These are phyloP conservation scores for Ophiostoma novo-ulmi DNA, from an alignment of 2,329 filamentous ascomycete species.

Conservation along the genomic window DNA sequence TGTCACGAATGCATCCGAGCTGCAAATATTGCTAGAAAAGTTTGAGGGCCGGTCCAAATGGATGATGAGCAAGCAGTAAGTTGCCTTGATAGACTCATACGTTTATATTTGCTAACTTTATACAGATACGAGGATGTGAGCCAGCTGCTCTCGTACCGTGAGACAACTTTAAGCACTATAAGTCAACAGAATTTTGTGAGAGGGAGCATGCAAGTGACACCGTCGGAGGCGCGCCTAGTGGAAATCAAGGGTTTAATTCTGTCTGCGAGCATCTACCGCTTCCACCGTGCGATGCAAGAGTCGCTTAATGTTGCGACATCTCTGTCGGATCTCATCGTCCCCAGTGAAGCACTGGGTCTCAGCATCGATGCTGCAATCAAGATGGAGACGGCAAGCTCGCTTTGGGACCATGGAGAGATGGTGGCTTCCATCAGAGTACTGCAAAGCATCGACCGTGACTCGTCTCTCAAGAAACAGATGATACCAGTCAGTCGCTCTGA, in stretches of 20 bases:
- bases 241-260: conserved; percentile 74
- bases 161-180: conserved; percentile 75
- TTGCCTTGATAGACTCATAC: not conserved
- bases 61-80: conserved; percentile 59
- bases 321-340: conserved; percentile 68
- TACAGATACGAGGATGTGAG: conserved; percentile 64
- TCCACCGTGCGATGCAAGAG: conserved; percentile 77
- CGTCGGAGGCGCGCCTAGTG: conserved; percentile 59
- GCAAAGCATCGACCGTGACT: conserved; percentile 61
- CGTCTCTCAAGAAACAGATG: conserved; percentile 61
- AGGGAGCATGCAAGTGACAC: conserved; percentile 54
- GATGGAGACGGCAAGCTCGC: conserved; percentile 78
- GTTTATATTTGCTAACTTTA: not conserved
- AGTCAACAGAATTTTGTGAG: conserved; percentile 64
- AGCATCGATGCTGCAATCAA: conserved; percentile 71
- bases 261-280: conserved; percentile 69
- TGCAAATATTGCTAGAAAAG: conserved; percentile 56
- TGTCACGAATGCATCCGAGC: conserved; percentile 52
- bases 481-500: conserved; percentile 70
- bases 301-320: conserved; percentile 80
- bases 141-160: conserved; percentile 74
- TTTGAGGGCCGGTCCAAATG: conserved; percentile 65
- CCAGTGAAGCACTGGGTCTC: conserved; percentile 66
- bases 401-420: conserved; percentile 94
- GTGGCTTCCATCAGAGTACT: conserved; percentile 84